Evolutionary conservation across 1,284 basidiomycete genomes (phyloP).

Genomic region (Cystobasidium pallidum): DNA sequence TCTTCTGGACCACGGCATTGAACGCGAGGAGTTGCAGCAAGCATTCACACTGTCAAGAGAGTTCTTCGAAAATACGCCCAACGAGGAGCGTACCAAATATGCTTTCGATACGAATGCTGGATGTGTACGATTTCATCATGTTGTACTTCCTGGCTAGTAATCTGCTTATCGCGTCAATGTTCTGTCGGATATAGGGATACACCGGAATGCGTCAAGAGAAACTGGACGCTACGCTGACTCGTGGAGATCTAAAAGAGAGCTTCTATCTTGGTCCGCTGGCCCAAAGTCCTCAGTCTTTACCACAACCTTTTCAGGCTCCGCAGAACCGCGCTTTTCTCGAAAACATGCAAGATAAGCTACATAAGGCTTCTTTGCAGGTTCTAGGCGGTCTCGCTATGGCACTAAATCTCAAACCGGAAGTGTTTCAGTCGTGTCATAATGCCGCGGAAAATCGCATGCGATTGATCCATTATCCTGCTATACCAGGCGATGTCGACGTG

Average conservation of each 20-base stretch:
- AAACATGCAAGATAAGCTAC: constrained; percentile 23
- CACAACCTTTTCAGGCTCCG: constrained; percentile 7
- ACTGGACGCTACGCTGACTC: constrained; percentile 24
- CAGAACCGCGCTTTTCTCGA: constrained; percentile 3
- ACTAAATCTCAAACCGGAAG: constrained; percentile 14
- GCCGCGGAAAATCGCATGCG: constrained; percentile 26
- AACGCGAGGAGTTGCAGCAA: constrained; percentile 1
- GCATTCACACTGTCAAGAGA: constrained; percentile 14
- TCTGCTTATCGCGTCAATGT: not conserved
- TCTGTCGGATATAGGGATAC: constrained; percentile 10
- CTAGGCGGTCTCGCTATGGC: constrained; percentile 31
- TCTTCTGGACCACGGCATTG: constrained; percentile 35
- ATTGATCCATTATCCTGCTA: constrained; percentile 29
- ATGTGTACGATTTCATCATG: not conserved
- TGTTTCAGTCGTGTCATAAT: constrained; percentile 21
- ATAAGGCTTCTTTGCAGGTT: constrained; percentile 27
- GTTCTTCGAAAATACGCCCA: constrained; percentile 17
- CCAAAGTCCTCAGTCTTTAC: constrained; percentile 11
- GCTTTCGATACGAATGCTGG: constrained; percentile 21
- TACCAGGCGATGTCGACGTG: constrained; percentile 21
- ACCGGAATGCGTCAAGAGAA: constrained; percentile 34
- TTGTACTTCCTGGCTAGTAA: not conserved
- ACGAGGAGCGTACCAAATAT: constrained; percentile 6
- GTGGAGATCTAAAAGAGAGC: constrained; percentile 33
- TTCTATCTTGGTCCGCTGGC: constrained; percentile 20